Percentiles rank a stretch among this genome's conserved stretches.
phyloP scores from a whole-genome alignment of 495 filamentous ascomycete genomes.

The Trichoderma erinaceum region DNA sequence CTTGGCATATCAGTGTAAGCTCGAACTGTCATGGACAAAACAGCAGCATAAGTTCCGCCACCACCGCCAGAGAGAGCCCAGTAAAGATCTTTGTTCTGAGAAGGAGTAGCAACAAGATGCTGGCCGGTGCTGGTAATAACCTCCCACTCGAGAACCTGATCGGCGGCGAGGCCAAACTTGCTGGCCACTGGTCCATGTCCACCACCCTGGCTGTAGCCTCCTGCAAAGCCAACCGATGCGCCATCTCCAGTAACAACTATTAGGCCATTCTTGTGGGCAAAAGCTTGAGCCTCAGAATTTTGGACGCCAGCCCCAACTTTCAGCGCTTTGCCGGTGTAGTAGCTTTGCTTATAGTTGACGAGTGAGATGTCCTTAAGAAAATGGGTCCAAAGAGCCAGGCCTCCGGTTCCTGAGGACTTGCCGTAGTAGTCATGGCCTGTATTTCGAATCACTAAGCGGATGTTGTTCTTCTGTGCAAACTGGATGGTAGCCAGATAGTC shows the following conservation, averaged over 20 bases:
- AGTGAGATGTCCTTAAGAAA: conserved; percentile 47
- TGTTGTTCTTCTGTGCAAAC: conserved; percentile 49
- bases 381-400: conserved; percentile 60
- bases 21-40: conserved; percentile 35
- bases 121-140: conserved; percentile 46
- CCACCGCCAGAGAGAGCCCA: conserved; percentile 53
- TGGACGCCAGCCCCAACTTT: conserved; percentile 47
- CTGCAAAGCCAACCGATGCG: conserved; percentile 44
- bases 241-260: conserved; percentile 40
- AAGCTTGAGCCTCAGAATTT: conserved; percentile 34
- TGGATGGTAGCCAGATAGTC: conserved; percentile 47
- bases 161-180: conserved; percentile 41
- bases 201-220: conserved; percentile 55
- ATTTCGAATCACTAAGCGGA: conserved; percentile 59
- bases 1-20: conserved; percentile 25
- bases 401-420: conserved; percentile 52
- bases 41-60: conserved; percentile 45
- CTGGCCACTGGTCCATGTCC: conserved; percentile 46
- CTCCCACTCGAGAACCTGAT: conserved; percentile 38
- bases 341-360: conserved; percentile 31
- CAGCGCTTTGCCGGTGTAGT: conserved; percentile 40
- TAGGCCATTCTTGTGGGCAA: conserved; percentile 37
- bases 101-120: conserved; percentile 37
- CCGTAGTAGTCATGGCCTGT: conserved; percentile 58
- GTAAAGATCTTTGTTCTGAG: conserved; percentile 46